Evolutionary conservation across 2,329 filamentous ascomycete species (phyloP), one percentile per base, ranked within the genome.

Genomic region (Samsoniella hepiali): DNA sequence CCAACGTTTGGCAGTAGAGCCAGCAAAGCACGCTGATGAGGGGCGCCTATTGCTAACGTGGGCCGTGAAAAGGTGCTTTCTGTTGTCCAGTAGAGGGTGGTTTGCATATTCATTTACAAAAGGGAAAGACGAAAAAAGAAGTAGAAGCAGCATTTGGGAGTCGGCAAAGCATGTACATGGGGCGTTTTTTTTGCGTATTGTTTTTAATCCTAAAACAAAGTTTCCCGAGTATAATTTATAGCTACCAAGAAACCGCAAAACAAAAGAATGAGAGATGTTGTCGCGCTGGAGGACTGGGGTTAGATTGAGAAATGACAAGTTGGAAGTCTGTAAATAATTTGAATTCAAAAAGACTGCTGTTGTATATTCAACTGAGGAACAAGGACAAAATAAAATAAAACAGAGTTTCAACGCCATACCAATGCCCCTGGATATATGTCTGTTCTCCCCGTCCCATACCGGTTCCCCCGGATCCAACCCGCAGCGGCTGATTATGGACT

Each of bases 1-100:
- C 90, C 38, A 98, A 98, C 76, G 94, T 98, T 57, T 98, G 94
- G 94, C 85, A 93, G 78, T 97, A 76, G 72, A 63, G n/a, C 36
- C 34, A 32, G 22, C 17, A 32, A 36, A 65, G 17, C 45, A 42
- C 13, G 34, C 49, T 38, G 49, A 15, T 22, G 22, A 42, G 32
- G 15, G 45, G 9, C 47, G 44, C 5, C 44, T 47, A 40, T 9
- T 4, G 9, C 5, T 34, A 34, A 34, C 22, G 22, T 22, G 22
- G 22, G 22, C 22, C 22, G 22, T 22, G 22, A 22, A 22, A 22
- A 22, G 22, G 22, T 22, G 22, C 22, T 22, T 22, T 22, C 22
- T 22, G 22, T 22, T 22, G 22, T 22, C 22, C 22, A 22, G 22
- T 22, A 22, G 22, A 22, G 22, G 22, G 22, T 42, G 22, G 13